These are phyloP conservation scores for Phytophthora europaea DNA, from an alignment of 352 stramenopile genomes.

Conservation along the genomic window DNA sequence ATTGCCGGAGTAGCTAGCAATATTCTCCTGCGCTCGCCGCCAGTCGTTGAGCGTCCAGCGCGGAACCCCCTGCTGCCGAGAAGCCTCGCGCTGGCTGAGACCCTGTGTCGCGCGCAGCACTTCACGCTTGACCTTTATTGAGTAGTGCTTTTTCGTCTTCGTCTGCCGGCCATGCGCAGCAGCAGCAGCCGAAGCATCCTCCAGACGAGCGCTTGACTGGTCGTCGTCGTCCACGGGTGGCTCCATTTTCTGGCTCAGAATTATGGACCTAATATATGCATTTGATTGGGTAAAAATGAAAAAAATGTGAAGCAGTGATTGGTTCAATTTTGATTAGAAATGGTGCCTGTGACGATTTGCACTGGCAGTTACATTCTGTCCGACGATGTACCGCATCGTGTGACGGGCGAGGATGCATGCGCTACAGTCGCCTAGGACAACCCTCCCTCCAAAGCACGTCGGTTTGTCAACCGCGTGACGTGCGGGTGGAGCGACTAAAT, in stretches of 20 bases:
- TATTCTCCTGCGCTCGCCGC: neutral
- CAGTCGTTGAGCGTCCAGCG: constrained; percentile 2
- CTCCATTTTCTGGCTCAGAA: constrained; percentile 1
- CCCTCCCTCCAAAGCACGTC: too few species aligned
- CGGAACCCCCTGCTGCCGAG: neutral
- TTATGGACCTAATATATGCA: neutral
- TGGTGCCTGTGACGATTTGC: too few species aligned
- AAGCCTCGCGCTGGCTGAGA: constrained; percentile 9
- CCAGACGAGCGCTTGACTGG: too few species aligned
- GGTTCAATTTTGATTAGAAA: neutral
- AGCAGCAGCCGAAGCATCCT: too few species aligned
- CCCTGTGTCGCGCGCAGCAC: neutral
- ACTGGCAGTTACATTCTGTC: neutral
- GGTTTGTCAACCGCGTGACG: too few species aligned
- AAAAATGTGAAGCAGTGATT: too few species aligned
- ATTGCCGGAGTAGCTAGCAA: neutral
- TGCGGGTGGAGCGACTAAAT: too few species aligned
- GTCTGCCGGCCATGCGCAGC: neutral
- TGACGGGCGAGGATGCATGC: too few species aligned
- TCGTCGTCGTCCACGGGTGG: neutral
- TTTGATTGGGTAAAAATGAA: constrained; percentile 3
- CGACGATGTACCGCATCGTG: neutral
- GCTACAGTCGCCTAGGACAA: too few species aligned
- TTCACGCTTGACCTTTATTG: neutral
- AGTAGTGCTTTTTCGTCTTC: constrained; percentile 1